Evolutionary conservation across 1,284 basidiomycete genomes (phyloP), one percentile per base, ranked within the genome.

Genomic region (Entoloma clypeatum): DNA sequence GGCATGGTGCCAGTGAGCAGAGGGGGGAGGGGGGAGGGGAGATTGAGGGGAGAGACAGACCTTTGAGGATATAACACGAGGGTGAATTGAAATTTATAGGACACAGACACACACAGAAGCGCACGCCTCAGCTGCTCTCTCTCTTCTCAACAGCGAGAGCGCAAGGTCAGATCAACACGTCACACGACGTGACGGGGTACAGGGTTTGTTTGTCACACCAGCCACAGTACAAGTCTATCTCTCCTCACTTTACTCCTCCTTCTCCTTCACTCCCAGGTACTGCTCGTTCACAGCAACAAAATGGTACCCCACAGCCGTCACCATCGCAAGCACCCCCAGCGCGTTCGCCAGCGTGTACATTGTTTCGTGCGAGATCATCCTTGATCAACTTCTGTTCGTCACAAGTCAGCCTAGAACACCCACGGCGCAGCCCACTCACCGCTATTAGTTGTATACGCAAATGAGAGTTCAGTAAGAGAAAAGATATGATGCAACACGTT

Each of bases 241-340:
- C 13, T 14, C 5, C 23, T 38, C 24, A 7, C 17, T 11, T 48
- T 27, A 49, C 19, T 43, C 30, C 42, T 39, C 40, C 36, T 45
- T 41, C 19, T 40, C 45, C 29, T 58, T 58, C 39, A 56, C 60
- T 13, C 7, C 35, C 30, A 80, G 55, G 47, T 73, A 58, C 24
- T 76, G 74, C 25, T 79, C 79, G 57, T 92, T 92, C 48, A 93
- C 88, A 18, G 87, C 80, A 44, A 95, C 71, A 53, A 94, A 80
- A 65, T 95, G 92, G 63, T 92, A 94, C 29, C 78, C 75, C 39
- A 94, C 81, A 47, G 91, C 83, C 4, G 85, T 80, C 48, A 89
- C 53, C 79, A 93, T 88, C 25, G 90, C 85, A 26, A 88, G 68
- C n/a, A 81, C 67, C 26, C 90, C 91, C 13, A 92, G 81, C 21